A percentile compares a stretch with the other conserved stretches of the same genome.
Conservation (phyloP, 1,284 basidiomycete species). For the Amylostereum chailletii region DNA sequence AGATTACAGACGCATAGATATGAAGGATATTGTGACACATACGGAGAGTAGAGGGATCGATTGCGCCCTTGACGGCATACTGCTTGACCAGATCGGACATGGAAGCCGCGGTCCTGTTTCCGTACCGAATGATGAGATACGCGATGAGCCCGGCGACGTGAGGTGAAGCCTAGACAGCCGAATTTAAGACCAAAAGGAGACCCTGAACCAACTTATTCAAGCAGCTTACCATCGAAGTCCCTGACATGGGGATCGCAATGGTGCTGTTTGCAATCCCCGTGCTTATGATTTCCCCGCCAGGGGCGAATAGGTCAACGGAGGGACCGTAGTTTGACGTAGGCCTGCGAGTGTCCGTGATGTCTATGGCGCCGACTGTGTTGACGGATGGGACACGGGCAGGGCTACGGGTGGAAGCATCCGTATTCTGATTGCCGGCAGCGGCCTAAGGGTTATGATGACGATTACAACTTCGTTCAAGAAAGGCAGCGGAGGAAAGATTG, state of each 20-base stretch:
- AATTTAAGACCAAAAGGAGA: too few species aligned
- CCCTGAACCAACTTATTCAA: too few species aligned
- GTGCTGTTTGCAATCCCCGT: constrained; percentile 22
- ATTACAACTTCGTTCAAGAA: too few species aligned
- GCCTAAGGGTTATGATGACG: too few species aligned
- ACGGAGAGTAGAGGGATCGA: too few species aligned
- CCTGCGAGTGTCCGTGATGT: constrained; percentile 37
- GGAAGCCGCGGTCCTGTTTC: constrained; percentile 21
- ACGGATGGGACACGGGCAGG: constrained; percentile 35
- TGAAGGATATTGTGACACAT: too few species aligned
- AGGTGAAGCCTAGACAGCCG: constrained; percentile 24
- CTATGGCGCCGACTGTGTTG: constrained; percentile 58
- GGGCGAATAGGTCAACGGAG: constrained; percentile 26
- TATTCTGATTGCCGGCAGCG: too few species aligned
- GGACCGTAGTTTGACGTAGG: constrained; percentile 27
- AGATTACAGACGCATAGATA: too few species aligned
- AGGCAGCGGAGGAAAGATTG: background rate
- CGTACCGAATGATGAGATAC: constrained; percentile 21
- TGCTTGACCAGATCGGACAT: constrained; percentile 17
- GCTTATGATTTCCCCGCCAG: constrained; percentile 24
- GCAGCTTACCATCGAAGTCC: too few species aligned
- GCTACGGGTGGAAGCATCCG: constrained; percentile 18
- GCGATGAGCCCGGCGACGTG: constrained; percentile 28
- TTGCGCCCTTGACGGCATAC: constrained; percentile 17
- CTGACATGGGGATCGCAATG: too few species aligned